phyloP scores from a whole-genome alignment of 1,284 basidiomycete genomes.

The Wallemia ichthyophaga region DNA sequence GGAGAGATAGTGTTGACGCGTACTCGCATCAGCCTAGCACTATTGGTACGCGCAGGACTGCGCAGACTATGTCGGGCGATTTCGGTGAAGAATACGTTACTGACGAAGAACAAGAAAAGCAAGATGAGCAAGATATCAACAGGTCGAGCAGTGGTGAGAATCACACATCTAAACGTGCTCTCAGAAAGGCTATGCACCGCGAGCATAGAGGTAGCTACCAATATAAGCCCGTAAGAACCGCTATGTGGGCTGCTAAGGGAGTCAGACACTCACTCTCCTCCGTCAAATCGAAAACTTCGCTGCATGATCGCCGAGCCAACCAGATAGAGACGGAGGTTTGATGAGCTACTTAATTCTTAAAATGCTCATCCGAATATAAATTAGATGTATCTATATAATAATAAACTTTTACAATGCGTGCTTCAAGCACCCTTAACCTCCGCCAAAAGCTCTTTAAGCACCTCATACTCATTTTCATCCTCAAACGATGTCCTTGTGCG shows the following conservation, averaged over 20 bases:
- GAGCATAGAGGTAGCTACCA: constrained; percentile 1
- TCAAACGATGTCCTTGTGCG: constrained; percentile 32
- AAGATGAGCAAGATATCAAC: neutral
- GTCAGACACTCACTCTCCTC: neutral
- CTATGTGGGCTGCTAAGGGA: neutral
- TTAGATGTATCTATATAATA: neutral
- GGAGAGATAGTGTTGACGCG: neutral
- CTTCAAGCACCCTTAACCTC: constrained; percentile 15
- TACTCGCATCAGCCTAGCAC: neutral
- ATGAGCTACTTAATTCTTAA: neutral
- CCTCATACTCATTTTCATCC: constrained; percentile 54
- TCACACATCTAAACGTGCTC: neutral
- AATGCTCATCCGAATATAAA: no score
- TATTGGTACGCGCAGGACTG: neutral
- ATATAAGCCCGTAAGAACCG: neutral
- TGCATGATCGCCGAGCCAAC: neutral
- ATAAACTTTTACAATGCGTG: neutral
- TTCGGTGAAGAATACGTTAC: neutral
- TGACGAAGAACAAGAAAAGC: neutral
- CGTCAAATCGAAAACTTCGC: neutral
- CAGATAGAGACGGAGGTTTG: neutral
- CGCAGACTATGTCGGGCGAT: neutral
- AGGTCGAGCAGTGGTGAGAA: no score
- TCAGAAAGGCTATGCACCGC: neutral
- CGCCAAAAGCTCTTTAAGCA: constrained; percentile 25